A percentile compares a stretch with the other conserved stretches of the same genome.
phyloP scores from a whole-genome alignment of 2,329 filamentous ascomycete species.

The Botryosphaeria dothidea region DNA sequence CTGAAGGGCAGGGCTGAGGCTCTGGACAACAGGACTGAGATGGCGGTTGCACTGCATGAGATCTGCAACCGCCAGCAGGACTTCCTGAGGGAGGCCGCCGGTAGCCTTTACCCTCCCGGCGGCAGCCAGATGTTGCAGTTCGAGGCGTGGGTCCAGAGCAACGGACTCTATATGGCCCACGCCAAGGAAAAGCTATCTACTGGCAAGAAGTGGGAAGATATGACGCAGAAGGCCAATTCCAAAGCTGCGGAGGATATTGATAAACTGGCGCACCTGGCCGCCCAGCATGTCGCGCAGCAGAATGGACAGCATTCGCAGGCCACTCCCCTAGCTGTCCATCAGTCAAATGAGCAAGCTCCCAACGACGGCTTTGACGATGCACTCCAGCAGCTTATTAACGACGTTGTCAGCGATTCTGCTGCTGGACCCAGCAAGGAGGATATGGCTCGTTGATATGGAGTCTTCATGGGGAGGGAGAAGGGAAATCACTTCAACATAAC shows the following conservation, averaged over 20 bases:
- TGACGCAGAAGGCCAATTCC: not conserved
- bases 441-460: not conserved
- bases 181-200: not conserved
- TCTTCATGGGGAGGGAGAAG: too few relatives aligned
- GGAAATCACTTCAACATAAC: not conserved
- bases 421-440: not conserved
- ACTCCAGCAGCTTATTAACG: not conserved
- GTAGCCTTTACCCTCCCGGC: not conserved
- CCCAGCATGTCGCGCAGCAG: not conserved
- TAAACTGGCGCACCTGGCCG: not conserved
- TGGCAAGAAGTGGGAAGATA: not conserved
- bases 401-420: not conserved
- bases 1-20: too few relatives aligned
- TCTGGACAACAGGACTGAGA: not conserved
- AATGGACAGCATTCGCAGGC: not conserved
- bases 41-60: not conserved
- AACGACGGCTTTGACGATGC: not conserved
- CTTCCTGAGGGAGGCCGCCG: not conserved
- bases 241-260: not conserved
- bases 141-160: not conserved
- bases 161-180: not conserved
- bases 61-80: constrained; percentile 2
- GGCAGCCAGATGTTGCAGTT: not conserved
- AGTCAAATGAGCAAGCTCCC: not conserved
- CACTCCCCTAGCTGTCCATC: not conserved